Base-by-base conservation (phyloP, 805 yeast species). In the Debaryomyces prosopidis region DNA sequence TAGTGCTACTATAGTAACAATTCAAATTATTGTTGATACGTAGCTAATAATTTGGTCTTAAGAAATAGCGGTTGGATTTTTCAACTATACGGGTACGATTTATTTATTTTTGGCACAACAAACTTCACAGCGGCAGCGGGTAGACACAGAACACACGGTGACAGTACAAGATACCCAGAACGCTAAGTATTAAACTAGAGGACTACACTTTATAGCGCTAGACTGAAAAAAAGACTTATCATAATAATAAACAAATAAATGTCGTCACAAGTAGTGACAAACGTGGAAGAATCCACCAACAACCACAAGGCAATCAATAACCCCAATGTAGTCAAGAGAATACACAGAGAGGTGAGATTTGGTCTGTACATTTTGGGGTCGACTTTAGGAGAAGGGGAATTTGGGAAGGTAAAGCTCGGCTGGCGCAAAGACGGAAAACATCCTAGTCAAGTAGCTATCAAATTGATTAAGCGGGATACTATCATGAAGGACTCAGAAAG, bases 381-480 rank as follows among this genome's bases (percentile, higher is more conserved):
- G 11, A 92, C 99, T 0, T 71, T 94, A 11, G 99, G 99, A 28
- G 97, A 94, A 68, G 99, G 99, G 40, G 99, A 94, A 62, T 94
- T 94, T 66, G 99, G 99, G 47, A 92, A 94, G 66, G 99, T 94
- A 47, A 94, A 92, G 63, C 74, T 94, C 17, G 98, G 97, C 11
- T 92, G 97, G 97, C 77, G 96, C 48, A 88, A 87, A 62, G 91
- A 84, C 56, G 90, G 89, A 15, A 70, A 81, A 59, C 80, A 82
- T 47, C 85, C 89, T 2, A 79, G 85, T 32, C 95, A 90, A 68
- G 96, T 89, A 9, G 99, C 99, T 39, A 90, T 94, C 57, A 94
- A 94, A 61, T 80, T 94, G 50, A 89, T 94, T 47, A 82, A 91
- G 57, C 78, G 96, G 56, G 96, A 90, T 48, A 82, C 89, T 10